Percentiles rank a stretch among this genome's conserved stretches.
Evolutionary conservation across 164 flowering plant species (phyloP).

Genomic region (Chimonanthus salicifolius): DNA sequence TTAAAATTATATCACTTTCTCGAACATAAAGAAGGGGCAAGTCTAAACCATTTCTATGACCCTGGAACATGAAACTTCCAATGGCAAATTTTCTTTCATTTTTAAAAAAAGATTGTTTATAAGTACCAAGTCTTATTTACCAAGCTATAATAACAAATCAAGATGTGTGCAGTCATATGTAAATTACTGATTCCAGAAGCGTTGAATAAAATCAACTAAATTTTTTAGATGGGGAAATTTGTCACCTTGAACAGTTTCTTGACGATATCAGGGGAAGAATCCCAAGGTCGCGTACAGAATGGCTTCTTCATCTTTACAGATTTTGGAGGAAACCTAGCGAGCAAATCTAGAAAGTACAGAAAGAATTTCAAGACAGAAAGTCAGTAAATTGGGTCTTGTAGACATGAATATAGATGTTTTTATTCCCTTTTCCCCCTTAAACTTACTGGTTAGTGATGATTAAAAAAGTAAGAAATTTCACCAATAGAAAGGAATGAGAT

Average conservation of each 20-base stretch:
- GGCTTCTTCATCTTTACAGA: slow-evolving; percentile 86
- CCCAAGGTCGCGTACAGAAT: slow-evolving; percentile 70
- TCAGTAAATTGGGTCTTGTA: not conserved
- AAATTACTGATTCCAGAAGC: not conserved
- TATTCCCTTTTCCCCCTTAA: not conserved
- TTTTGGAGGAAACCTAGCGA: slow-evolving; percentile 84
- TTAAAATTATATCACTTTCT: not conserved
- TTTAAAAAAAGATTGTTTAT: no score
- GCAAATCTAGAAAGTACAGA: slow-evolving; percentile 47
- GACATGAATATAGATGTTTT: not conserved
- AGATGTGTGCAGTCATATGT: not conserved
- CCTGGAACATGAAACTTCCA: not conserved
- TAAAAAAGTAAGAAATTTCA: no score
- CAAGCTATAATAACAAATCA: not conserved
- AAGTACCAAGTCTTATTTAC: not conserved
- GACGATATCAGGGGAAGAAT: slow-evolving; percentile 62
- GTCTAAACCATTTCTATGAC: not conserved
- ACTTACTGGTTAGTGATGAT: not conserved
- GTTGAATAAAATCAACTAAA: not conserved
- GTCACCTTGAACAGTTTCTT: slow-evolving; percentile 78
- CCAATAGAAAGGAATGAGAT: not conserved
- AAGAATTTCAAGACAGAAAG: slow-evolving; percentile 7
- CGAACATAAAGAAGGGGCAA: not conserved
- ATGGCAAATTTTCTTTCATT: no score
- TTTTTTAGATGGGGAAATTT: not conserved